Conservation (phyloP, 345 rosid genomes). For the Eucalyptus decipiens region DNA sequence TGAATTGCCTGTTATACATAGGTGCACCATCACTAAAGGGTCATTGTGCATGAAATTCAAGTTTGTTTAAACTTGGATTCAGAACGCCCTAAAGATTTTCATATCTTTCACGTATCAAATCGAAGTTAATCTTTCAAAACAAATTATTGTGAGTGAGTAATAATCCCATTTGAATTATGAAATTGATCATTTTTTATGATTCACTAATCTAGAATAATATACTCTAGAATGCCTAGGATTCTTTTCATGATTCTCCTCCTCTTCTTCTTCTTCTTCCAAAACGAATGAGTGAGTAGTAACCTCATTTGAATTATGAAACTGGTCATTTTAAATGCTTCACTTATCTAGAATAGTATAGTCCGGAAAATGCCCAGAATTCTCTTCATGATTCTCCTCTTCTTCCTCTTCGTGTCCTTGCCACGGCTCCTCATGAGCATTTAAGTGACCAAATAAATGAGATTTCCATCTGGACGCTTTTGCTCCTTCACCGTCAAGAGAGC, state of each 20-base stretch:
- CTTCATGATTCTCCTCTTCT: background rate
- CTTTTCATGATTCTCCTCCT: background rate
- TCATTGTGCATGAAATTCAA: background rate
- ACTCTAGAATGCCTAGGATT: background rate
- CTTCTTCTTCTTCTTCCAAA: too few species aligned
- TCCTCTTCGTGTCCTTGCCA: background rate
- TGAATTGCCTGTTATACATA: background rate
- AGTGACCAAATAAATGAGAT: background rate
- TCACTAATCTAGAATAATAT: background rate
- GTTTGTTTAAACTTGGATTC: background rate
- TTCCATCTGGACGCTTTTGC: background rate
- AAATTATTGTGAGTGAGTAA: background rate
- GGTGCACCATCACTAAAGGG: background rate
- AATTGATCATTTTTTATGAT: background rate
- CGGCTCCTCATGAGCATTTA: background rate
- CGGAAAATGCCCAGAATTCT: background rate
- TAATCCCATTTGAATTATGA: background rate
- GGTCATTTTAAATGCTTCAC: background rate
- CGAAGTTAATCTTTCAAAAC: background rate
- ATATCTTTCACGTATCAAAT: background rate
- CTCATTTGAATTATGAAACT: background rate
- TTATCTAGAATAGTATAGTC: background rate
- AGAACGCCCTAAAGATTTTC: background rate
- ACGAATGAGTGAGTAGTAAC: background rate
- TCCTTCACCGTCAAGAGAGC: background rate